Evolutionary conservation across 1,139 yeast species (phyloP), one percentile per base, ranked within the genome.

Genomic region (Tardiomyces blankii): DNA sequence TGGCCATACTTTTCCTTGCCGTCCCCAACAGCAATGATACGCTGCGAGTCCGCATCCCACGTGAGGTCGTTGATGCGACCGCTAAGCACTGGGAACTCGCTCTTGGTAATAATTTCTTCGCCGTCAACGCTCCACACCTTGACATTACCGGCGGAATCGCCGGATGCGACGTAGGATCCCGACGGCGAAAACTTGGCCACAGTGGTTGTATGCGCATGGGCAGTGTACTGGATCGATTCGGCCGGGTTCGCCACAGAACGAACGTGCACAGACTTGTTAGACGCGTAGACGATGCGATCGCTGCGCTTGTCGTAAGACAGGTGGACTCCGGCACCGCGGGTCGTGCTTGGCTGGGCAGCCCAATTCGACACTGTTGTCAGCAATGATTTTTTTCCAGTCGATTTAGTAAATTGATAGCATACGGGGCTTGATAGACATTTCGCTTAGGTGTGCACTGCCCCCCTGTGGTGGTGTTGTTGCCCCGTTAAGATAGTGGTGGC

Each of bases 1-100:
- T 85, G 96, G 2, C 97, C 98, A 59, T 78, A 88, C 53, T 83
- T 75, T 57, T 89, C 96, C 57, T 83, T 82, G 43, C 98, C 97
- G 56, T 85, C 83, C 45, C 99, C 99, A 11, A 89, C 97, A 1
- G 96, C 96, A 60, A 93, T 85, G 46, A 93, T 68, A 53, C 98
- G 74, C 48, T 80, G 70, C 44, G 81, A 78, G 58, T 93, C 98
- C 18, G 83, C 82, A 62, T 93, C 98, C 98, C 97, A 93, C 1
- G 89, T 81, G 51, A 91, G 70, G 51, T 87, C 87, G 53, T 77
- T 82, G 58, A 93, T 80, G 13, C 87, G 78, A 2, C 96, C 96
- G 38, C 85, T 76, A 51, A 91, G 75, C 32, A 88, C 79, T 54
- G 77, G 86, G 61, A 80, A 86, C 56, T 89, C 96, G 48, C 89